Percentiles rank a stretch among this genome's conserved stretches.
phyloP scores from a whole-genome alignment of 768 basidiomycete species.

The Boletus coccyginus region DNA sequence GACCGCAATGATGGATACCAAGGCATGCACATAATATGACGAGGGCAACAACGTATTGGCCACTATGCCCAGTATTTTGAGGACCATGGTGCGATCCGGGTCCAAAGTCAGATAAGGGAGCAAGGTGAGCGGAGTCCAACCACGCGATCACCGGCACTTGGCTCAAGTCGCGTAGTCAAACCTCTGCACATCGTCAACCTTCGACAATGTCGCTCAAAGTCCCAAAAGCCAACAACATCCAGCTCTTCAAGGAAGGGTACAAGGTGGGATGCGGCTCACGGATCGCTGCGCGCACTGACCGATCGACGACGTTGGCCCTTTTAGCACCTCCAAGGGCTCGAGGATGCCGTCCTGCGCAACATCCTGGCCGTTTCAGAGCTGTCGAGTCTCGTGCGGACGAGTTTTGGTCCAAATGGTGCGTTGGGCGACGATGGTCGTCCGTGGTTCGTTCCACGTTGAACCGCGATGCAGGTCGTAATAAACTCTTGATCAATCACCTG shows the following conservation, averaged over 20 bases:
- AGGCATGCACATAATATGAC: slow-evolving; percentile 54
- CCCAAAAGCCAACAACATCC: slow-evolving; percentile 81
- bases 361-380: slow-evolving; percentile 96
- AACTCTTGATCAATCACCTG: slow-evolving; percentile 96
- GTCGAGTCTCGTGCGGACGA: slow-evolving; percentile 91
- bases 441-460: neutral
- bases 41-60: slow-evolving; percentile 48
- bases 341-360: slow-evolving; percentile 96
- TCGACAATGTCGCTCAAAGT: slow-evolving; percentile 86
- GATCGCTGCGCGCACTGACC: slow-evolving; percentile 7
- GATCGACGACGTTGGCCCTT: neutral
- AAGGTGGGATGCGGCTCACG: slow-evolving; percentile 55
- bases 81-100: slow-evolving; percentile 42
- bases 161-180: slow-evolving; percentile 5
- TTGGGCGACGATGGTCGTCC: slow-evolving; percentile 5
- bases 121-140: slow-evolving; percentile 12
- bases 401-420: slow-evolving; percentile 94
- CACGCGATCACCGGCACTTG: neutral
- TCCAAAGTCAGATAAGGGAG: too few species aligned
- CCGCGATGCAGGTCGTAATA: slow-evolving; percentile 70
- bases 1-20: slow-evolving; percentile 41
- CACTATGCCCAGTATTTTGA: slow-evolving; percentile 44
- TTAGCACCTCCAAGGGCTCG: slow-evolving; percentile 82
- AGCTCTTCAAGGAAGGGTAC: slow-evolving; percentile 97
- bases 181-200: slow-evolving; percentile 11